Percentiles rank a stretch among this genome's conserved stretches.
Conservation (phyloP, 2,329 filamentous ascomycete species). For the Trichoderma sp. region DNA sequence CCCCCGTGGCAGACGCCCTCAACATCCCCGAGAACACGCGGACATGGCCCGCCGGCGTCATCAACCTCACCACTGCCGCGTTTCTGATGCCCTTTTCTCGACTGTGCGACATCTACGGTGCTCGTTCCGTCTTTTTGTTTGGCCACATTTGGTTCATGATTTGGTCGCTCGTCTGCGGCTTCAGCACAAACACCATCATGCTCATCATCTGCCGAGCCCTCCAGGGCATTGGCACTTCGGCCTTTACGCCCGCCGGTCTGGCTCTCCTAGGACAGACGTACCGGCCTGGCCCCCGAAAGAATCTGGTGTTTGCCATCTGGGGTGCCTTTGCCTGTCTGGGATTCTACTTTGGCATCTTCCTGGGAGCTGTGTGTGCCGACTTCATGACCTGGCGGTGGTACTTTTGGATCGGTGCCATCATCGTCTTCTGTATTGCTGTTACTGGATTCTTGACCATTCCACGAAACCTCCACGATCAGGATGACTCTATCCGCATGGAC, state of each 20-base stretch:
- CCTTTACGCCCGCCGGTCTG: slow-evolving; percentile 69
- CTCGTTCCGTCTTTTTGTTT: slow-evolving; percentile 61
- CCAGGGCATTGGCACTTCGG: slow-evolving; percentile 73
- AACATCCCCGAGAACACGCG: slow-evolving; percentile 63
- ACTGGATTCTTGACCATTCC: slow-evolving; percentile 50
- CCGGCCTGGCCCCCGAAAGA: slow-evolving; percentile 72
- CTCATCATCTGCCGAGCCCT: slow-evolving; percentile 74
- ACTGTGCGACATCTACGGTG: slow-evolving; percentile 65
- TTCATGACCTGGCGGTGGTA: slow-evolving; percentile 69
- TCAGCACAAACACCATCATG: slow-evolving; percentile 69
- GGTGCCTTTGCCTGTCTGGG: slow-evolving; percentile 62
- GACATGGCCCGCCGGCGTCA: slow-evolving; percentile 68
- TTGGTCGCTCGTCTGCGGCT: slow-evolving; percentile 72
- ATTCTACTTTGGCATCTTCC: slow-evolving; percentile 69
- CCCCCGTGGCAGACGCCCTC: slow-evolving; percentile 64
- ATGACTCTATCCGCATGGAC: slow-evolving; percentile 60
- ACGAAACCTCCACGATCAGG: slow-evolving; percentile 36
- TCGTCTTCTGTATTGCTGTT: slow-evolving; percentile 51
- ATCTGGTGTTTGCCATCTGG: slow-evolving; percentile 65
- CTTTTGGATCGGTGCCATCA: slow-evolving; percentile 65
- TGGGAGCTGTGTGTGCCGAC: slow-evolving; percentile 65
- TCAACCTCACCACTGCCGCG: slow-evolving; percentile 60
- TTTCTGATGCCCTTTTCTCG: slow-evolving; percentile 67
- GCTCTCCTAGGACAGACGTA: slow-evolving; percentile 73
- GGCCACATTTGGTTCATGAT: slow-evolving; percentile 67